Evolutionary conservation across 2,329 filamentous ascomycete species (phyloP).

Genomic region (Ophiostoma populinum): DNA sequence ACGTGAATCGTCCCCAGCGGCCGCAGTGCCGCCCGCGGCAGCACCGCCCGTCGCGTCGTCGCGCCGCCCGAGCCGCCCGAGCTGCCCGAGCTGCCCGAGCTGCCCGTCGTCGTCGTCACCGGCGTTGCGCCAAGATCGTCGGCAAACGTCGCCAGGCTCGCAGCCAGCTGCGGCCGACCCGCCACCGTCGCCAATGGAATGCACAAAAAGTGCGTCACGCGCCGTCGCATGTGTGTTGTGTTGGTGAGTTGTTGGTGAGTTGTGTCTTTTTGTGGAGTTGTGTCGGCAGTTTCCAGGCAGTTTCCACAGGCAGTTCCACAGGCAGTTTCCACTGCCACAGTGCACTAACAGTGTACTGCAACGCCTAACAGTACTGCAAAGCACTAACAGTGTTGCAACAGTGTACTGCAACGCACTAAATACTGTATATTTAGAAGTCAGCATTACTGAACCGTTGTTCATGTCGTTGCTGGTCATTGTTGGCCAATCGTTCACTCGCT

Average conservation of each 20-base stretch:
- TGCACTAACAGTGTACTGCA: too few relatives aligned
- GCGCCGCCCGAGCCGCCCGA: slow-evolving; percentile 13
- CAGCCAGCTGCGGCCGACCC: slow-evolving; percentile 48
- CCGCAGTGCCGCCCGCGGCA: slow-evolving; percentile 52
- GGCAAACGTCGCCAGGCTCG: slow-evolving; percentile 42
- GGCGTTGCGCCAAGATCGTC: slow-evolving; percentile 31
- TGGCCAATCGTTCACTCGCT: too few relatives aligned
- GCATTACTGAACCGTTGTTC: too few relatives aligned
- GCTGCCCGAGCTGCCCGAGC: slow-evolving; percentile 14
- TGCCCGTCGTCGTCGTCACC: slow-evolving; percentile 11
- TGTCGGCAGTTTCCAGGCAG: too few relatives aligned
- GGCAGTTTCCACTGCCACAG: too few relatives aligned
- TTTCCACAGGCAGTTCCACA: too few relatives aligned
- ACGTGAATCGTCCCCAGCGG: slow-evolving; percentile 70
- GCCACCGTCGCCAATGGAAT: slow-evolving; percentile 47
- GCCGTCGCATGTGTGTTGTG: not conserved
- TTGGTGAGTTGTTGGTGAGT: not conserved
- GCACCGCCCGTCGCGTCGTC: slow-evolving; percentile 8
- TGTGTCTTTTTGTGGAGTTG: not conserved
- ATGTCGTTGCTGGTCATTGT: too few relatives aligned
- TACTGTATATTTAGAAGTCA: too few relatives aligned
- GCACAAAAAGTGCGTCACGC: slow-evolving; percentile 55
- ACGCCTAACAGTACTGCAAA: too few relatives aligned
- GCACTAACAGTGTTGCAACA: too few relatives aligned
- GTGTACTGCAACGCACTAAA: too few relatives aligned